Evolutionary conservation across 1,284 basidiomycete species (phyloP).

Genomic region (Ustilago trichophora): DNA sequence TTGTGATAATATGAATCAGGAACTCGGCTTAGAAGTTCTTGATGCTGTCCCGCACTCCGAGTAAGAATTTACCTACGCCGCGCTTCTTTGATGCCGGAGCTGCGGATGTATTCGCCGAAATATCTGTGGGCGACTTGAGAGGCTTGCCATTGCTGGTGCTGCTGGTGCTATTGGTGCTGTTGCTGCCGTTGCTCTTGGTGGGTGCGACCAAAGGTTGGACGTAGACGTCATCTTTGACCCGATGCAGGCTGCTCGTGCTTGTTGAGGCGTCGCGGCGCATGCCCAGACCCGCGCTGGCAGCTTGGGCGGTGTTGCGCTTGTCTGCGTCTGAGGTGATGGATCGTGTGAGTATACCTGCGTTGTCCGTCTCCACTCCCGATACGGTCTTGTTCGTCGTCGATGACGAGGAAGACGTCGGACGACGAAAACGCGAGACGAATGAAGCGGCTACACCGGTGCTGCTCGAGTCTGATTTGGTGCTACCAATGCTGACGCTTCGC

Average conservation of each 20-base stretch:
- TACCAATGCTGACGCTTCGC: slow-evolving; percentile 25
- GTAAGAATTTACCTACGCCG: slow-evolving; percentile 43
- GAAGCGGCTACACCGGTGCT: slow-evolving; percentile 22
- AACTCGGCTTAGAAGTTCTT: slow-evolving; percentile 34
- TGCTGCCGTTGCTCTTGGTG: slow-evolving; percentile 12
- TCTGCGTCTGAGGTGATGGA: background rate
- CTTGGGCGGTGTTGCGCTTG: background rate
- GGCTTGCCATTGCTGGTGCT: background rate
- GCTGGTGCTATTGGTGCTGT: background rate
- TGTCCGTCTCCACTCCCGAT: background rate
- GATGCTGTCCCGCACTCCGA: slow-evolving; percentile 42
- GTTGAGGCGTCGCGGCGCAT: slow-evolving; percentile 33
- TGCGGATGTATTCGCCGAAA: background rate
- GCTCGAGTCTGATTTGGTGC: slow-evolving; percentile 18
- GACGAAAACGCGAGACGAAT: slow-evolving; percentile 47
- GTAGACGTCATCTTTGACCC: background rate
- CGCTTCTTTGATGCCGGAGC: slow-evolving; percentile 28
- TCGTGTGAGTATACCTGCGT: slow-evolving; percentile 16
- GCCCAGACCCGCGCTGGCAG: background rate
- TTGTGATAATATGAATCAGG: too few relatives aligned
- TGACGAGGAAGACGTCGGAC: slow-evolving; percentile 38
- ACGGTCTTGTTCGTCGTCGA: slow-evolving; percentile 14
- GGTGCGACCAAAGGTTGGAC: background rate
- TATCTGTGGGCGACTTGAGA: too few relatives aligned
- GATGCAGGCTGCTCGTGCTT: slow-evolving; percentile 29